Base-by-base conservation (phyloP, 805 yeast species). In the Ogataea parapolymorpha region DNA sequence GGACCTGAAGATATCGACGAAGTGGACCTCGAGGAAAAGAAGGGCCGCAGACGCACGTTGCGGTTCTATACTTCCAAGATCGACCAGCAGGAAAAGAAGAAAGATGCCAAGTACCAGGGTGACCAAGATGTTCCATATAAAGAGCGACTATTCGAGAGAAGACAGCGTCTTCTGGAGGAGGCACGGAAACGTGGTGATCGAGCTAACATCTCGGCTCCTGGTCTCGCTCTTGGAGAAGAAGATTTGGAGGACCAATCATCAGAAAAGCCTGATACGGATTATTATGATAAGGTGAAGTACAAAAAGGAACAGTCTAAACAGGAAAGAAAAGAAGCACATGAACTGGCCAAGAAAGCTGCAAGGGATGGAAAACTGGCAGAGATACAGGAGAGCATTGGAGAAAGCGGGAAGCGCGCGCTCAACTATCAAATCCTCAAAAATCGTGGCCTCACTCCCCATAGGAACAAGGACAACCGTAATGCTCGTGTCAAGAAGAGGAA, bases 401-500 rank as follows among this genome's bases (percentile, higher is more conserved):
- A 74, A 14, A 82, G 80, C 50, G 97, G 96, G 37, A 93, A 93
- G 71, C 84, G 99, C 60, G 98, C 97, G 1, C 75, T 93, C 56
- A 88, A 85, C 62, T 93, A 83, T 68, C 98, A 91, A 71, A 93
- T 93, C 48, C 74, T 87, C 68, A 93, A 91, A 77, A 93, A 93
- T 71, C 90, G 87, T 71, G 99, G 99, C 59, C 79, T 93, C 49
- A 90, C 97, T 1, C 91, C 95, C 14, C 85, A 82, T 64, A 77
- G 96, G 62, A 85, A 86, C 72, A 93, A 93, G 75, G 96, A 87
- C 51, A 80, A 85, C 72, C 79, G 97, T 67, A 93, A 93, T 63
- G 79, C 98, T 31, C 83, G 99, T 69, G 98, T 93, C 56, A 93
- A 93, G 76, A 93, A 91, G 95, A 85, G 99, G 75, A 86, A 82